Evolutionary conservation across 2,329 filamentous ascomycete species (phyloP), one percentile per base, ranked within the genome.

Genomic region (Ascochyta lentis): DNA sequence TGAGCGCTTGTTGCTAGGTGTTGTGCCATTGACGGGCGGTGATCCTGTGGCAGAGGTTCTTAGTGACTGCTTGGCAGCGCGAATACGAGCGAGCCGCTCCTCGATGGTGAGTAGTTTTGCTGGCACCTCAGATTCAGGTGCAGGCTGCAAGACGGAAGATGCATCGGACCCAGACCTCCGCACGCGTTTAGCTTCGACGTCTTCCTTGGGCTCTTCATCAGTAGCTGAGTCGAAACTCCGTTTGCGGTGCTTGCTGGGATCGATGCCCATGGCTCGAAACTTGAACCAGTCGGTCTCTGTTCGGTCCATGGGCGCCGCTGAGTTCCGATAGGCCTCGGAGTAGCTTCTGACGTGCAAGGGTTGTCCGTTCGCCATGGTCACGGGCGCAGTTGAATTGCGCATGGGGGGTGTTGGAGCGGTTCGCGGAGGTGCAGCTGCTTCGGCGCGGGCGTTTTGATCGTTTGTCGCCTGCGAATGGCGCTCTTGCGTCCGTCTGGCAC

Each of bases 211-310:
- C 8, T 67, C 66, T 13, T 70, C 66, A 13, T 66, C 66, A 1
- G 63, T 66, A 1, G 64, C 61, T 12, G 68, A 67, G 23, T 64
- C 68, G 34, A 70, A 67, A 54, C 63, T 70, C 9, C 68, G 72
- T 58, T 73, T 76, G 26, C 67, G 68, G 40, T 65, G 56, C 42
- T 64, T 69, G 56, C 58, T 69, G 10, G 69, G 69, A 53, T 80
- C 76, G 41, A 83, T 69, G 8, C 81, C 82, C 62, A 79, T 69
- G 1, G 81, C 80, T 49, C 80, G 80, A 27, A 83, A 71, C 39
- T 76, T 71, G 71, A 84, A 84, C 66, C 81, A 84, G 46, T 80
- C 79, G 0, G 80, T 79, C 26, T 78, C 74, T 0, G 81, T 83
- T 3, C 77, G 78, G 63, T 80, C 78, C 37, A 76, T 65, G 34